These are phyloP conservation scores for Leptodermis oblonga DNA, from an alignment of 257 asterid genomes.

Conservation along the genomic window DNA sequence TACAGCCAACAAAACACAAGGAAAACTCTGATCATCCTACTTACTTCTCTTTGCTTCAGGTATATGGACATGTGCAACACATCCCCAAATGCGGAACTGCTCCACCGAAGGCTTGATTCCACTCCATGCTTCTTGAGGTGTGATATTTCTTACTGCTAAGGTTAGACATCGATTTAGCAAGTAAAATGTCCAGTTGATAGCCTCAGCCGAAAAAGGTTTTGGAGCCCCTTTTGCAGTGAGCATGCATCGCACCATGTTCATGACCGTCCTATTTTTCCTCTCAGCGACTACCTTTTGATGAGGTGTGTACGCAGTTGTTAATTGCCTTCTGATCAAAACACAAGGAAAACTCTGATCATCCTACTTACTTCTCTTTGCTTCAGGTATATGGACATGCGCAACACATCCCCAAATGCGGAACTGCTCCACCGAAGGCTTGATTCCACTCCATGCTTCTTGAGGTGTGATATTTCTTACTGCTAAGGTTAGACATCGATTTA, in stretches of 20 bases:
- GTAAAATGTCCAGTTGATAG: background rate
- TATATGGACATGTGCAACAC: background rate
- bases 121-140: constrained; percentile 11
- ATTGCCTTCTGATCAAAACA: background rate
- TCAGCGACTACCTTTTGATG: background rate
- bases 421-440: background rate
- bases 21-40: background rate
- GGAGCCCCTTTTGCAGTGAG: background rate
- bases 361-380: background rate
- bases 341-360: background rate
- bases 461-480: background rate
- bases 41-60: background rate
- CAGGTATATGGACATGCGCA: background rate
- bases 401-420: constrained; percentile 1
- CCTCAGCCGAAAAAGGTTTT: background rate
- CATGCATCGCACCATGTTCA: constrained; percentile 3
- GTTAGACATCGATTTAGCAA: constrained; percentile 2
- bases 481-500: background rate
- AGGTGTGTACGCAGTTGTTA: constrained; percentile 5
- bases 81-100: background rate
- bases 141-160: background rate
- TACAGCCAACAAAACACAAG: background rate
- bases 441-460: constrained; percentile 7
- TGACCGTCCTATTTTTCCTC: background rate
- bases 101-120: background rate